Percentiles rank a stretch among this genome's conserved stretches.
These are phyloP conservation scores for Xylariaceae sp. DNA, from an alignment of 2,329 filamentous ascomycete species.

Conservation along the genomic window DNA sequence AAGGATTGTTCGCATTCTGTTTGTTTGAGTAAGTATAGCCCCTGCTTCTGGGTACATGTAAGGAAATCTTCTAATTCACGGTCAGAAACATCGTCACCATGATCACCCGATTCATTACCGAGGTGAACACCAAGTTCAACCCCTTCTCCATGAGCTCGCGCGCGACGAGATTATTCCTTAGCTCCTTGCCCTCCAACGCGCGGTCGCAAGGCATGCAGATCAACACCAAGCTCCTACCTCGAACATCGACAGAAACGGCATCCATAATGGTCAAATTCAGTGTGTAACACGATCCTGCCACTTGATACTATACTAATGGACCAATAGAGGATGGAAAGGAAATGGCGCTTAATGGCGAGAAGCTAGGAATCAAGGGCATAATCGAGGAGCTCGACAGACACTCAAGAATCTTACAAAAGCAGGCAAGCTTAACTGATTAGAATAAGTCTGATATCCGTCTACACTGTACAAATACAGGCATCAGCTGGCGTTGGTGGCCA, in stretches of 20 bases:
- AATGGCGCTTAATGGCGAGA: slow-evolving; percentile 75
- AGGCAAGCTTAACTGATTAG: slow-evolving; percentile 66
- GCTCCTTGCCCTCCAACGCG: slow-evolving; percentile 75
- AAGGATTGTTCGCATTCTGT: too few species aligned
- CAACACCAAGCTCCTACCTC: slow-evolving; percentile 69
- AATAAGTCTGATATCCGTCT: slow-evolving; percentile 2
- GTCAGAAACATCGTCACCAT: slow-evolving; percentile 41
- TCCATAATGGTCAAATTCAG: slow-evolving; percentile 80
- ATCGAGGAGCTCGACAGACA: slow-evolving; percentile 87
- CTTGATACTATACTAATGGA: not conserved
- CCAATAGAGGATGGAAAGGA: slow-evolving; percentile 86
- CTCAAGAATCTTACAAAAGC: slow-evolving; percentile 74
- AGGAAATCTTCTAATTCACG: too few species aligned
- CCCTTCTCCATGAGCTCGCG: slow-evolving; percentile 79
- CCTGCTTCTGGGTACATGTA: too few species aligned
- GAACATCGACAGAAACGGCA: slow-evolving; percentile 63
- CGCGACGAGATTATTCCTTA: slow-evolving; percentile 83
- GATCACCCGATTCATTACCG: slow-evolving; percentile 83
- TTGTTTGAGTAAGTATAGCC: too few species aligned
- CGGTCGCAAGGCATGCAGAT: slow-evolving; percentile 71
- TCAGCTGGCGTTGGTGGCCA: slow-evolving; percentile 16
- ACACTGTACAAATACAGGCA: slow-evolving; percentile 15
- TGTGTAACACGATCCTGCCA: slow-evolving; percentile 37
- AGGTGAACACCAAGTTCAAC: slow-evolving; percentile 86
- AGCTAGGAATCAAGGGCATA: slow-evolving; percentile 79